These are phyloP conservation scores for Paramecium tetraurelia DNA, from an alignment of 73 alveolate species.

Conservation along the genomic window DNA sequence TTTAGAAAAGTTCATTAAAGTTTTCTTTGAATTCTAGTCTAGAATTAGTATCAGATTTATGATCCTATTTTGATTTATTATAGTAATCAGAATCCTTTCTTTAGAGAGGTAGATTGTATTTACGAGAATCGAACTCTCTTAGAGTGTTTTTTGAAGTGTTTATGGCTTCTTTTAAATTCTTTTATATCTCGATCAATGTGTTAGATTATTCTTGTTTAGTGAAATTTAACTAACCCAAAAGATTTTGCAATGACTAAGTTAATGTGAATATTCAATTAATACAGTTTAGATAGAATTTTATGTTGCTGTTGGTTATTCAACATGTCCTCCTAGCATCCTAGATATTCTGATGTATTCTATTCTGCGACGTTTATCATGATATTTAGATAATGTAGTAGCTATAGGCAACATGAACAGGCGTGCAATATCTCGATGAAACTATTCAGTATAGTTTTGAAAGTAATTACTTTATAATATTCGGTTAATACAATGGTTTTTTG, in stretches of 20 bases:
- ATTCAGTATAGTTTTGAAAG: background rate
- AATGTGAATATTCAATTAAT: background rate
- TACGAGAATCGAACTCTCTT: background rate
- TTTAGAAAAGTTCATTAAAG: background rate
- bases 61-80: background rate
- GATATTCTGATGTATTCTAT: constrained; percentile 55
- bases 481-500: constrained; percentile 43
- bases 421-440: constrained; percentile 58
- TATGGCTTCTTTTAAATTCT: constrained; percentile 19
- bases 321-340: constrained; percentile 47
- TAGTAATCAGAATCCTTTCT: background rate
- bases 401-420: constrained; percentile 57
- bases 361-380: constrained; percentile 59
- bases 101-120: background rate
- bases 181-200: constrained; percentile 6
- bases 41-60: background rate
- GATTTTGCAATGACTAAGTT: constrained; percentile 15
- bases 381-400: constrained; percentile 35
- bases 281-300: constrained; percentile 27
- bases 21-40: background rate
- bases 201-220: constrained; percentile 4
- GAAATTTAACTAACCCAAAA: constrained; percentile 20
- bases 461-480: constrained; percentile 51
- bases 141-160: background rate
- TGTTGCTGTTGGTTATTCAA: background rate